A percentile compares a stretch with the other conserved stretches of the same genome.
Evolutionary conservation across 2,329 filamentous ascomycete genomes (phyloP).

Genomic region (Fusarium sp.): DNA sequence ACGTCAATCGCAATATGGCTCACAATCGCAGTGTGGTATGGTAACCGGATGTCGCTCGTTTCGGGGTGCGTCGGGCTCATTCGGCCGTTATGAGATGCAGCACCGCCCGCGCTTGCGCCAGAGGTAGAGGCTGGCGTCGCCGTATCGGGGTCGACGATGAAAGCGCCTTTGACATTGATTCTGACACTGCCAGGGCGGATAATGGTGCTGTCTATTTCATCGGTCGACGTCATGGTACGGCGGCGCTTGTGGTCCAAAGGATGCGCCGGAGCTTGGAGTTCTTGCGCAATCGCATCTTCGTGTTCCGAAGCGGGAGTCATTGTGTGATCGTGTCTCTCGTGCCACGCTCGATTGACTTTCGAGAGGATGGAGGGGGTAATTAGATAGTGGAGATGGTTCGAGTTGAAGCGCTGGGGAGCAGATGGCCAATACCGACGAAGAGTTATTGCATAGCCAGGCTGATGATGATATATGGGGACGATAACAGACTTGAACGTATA

Average conservation of each 20-base stretch:
- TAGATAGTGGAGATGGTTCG: slow-evolving; percentile 18
- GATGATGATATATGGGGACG: background rate
- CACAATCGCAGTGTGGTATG: slow-evolving; percentile 92
- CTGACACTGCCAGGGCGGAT: slow-evolving; percentile 76
- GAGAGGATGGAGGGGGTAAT: slow-evolving; percentile 8
- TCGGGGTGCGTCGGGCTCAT: slow-evolving; percentile 65
- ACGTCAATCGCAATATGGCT: slow-evolving; percentile 98
- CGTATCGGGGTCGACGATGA: slow-evolving; percentile 87
- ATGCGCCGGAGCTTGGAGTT: slow-evolving; percentile 12
- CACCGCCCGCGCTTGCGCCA: slow-evolving; percentile 35
- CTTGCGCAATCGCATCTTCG: slow-evolving; percentile 32
- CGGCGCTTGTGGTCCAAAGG: slow-evolving; percentile 31
- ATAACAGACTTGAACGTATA: background rate
- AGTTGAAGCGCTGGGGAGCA: slow-evolving; percentile 20
- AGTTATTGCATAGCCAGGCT: background rate
- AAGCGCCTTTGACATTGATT: slow-evolving; percentile 96
- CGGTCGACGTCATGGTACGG: slow-evolving; percentile 56
- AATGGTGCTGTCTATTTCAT: slow-evolving; percentile 68
- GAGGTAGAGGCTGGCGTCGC: slow-evolving; percentile 56
- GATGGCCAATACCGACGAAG: background rate
- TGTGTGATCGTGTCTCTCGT: background rate
- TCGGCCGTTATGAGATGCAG: slow-evolving; percentile 50
- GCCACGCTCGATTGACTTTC: slow-evolving; percentile 4
- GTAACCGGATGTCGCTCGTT: slow-evolving; percentile 92
- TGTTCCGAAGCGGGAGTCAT: slow-evolving; percentile 40